Percentiles rank a stretch among this genome's conserved stretches.
These are phyloP conservation scores for Microcyclospora pomicola DNA, from an alignment of 2,329 filamentous ascomycete genomes.

Conservation along the genomic window DNA sequence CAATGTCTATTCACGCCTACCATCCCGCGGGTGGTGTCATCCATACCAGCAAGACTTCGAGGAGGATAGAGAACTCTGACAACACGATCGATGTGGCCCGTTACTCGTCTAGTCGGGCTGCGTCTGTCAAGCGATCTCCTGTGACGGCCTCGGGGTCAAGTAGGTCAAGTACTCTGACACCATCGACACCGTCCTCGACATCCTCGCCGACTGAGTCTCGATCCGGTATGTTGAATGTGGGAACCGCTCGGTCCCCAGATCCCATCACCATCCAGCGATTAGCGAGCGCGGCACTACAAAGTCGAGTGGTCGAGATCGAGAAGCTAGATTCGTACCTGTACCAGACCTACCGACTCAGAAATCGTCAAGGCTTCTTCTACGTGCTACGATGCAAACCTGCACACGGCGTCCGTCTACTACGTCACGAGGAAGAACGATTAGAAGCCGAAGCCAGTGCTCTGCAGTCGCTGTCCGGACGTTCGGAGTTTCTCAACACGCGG, in stretches of 20 bases:
- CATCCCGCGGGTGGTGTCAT: too few relatives aligned
- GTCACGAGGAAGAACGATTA: slow-evolving; percentile 29
- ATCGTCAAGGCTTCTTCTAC: slow-evolving; percentile 26
- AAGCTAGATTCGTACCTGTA: slow-evolving; percentile 20
- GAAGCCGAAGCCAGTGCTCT: slow-evolving; percentile 27
- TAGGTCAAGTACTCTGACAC: too few relatives aligned
- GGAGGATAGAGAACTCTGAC: too few relatives aligned
- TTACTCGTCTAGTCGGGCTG: slow-evolving; percentile 3
- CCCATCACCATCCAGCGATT: slow-evolving; percentile 12
- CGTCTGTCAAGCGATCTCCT: neutral
- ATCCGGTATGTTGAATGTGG: too few relatives aligned
- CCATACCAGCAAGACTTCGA: too few relatives aligned
- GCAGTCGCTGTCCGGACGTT: slow-evolving; percentile 24
- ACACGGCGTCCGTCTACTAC: slow-evolving; percentile 25
- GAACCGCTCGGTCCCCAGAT: slow-evolving; percentile 10
- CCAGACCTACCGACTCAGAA: slow-evolving; percentile 29
- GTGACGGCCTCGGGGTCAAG: too few relatives aligned
- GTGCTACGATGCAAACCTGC: slow-evolving; percentile 29
- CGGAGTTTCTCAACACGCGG: slow-evolving; percentile 24
- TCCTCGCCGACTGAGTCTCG: too few relatives aligned
- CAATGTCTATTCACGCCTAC: too few relatives aligned
- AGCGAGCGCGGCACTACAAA: slow-evolving; percentile 14
- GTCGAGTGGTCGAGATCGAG: slow-evolving; percentile 14
- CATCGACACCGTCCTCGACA: too few relatives aligned
- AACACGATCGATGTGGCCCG: too few relatives aligned